A percentile compares a stretch with the other conserved stretches of the same genome.
These are phyloP conservation scores for Pseudogymnoascus sp. DNA, from an alignment of 2,329 filamentous ascomycete species.

Conservation along the genomic window DNA sequence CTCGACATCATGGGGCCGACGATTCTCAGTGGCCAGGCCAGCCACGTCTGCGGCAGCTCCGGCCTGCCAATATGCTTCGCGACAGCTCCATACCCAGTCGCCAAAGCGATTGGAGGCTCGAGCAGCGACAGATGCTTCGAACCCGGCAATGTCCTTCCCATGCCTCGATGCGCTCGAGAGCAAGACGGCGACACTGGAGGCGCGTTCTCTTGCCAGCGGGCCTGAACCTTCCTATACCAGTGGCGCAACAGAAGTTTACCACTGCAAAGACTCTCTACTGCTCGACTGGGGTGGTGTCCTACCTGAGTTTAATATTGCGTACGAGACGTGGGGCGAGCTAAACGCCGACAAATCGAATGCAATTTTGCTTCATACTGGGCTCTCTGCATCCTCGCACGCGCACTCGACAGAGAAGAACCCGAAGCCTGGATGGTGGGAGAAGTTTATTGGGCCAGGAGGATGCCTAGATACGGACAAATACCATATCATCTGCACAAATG, in stretches of 20 bases:
- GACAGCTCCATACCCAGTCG: conserved; percentile 21
- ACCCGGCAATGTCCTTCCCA: conserved; percentile 81
- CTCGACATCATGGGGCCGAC: conserved; percentile 15
- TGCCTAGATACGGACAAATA: conserved; percentile 87
- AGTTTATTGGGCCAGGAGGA: conserved; percentile 83
- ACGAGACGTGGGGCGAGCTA: conserved; percentile 82
- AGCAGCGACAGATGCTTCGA: conserved; percentile 45
- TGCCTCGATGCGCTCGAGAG: conserved; percentile 80
- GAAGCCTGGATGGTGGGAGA: conserved; percentile 96
- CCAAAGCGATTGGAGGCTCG: conserved; percentile 16
- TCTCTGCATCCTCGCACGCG: conserved; percentile 95
- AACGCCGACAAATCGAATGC: conserved; percentile 78
- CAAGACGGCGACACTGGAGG: conserved; percentile 65
- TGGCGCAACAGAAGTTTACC: conserved; percentile 72
- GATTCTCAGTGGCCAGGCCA: conserved; percentile 15
- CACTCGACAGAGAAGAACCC: conserved; percentile 83
- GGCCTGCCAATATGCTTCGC: conserved; percentile 15
- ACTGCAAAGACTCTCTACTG: conserved; percentile 64
- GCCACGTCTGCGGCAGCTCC: conserved; percentile 9
- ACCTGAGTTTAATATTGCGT: conserved; percentile 80
- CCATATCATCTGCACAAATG: conserved; percentile 92
- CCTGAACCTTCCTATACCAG: conserved; percentile 93
- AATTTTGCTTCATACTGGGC: conserved; percentile 84
- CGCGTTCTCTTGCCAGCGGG: conserved; percentile 61
- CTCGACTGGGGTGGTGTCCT: conserved; percentile 95